Evolutionary conservation across 495 filamentous ascomycete genomes (phyloP), one percentile per base, ranked within the genome.

Genomic region (Choiromyces venosus): DNA sequence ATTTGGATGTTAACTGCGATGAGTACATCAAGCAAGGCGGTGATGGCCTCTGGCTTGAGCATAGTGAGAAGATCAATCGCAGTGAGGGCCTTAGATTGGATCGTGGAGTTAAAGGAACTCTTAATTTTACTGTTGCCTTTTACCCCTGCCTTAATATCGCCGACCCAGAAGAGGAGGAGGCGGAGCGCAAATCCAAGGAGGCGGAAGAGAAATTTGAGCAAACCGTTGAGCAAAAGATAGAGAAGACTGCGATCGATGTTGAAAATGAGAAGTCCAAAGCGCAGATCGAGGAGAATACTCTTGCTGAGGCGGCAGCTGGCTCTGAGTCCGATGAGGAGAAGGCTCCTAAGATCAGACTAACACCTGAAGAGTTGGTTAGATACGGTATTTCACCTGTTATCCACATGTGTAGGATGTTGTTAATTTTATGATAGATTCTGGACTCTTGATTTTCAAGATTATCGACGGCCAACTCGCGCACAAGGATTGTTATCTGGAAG

Each of bases 361-460:
- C 86, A 10, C 87, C 88, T 2, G 89, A 97, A 61, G 92, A 97
- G 76, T 85, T 99, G 38, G 76, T 89, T 44, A 89, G 91, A 79
- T 89, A 97, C 79, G 89, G 90, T 91, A 86, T 74, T 80, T 25
- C 8, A 4, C 38, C 46, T 66, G 37, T 75, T 65, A 61, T 36
- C 42, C 19, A 14, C 35, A 9, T 8, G 1, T 25, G 64, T 37
- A 66, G 52, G 66, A 19, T 33, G 39, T 68, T 46, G 68, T 73
- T 81, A 18, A 79, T 64, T 52, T 66, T 67, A 4, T 33, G 71
- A 40, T 71, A 90, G 93, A 97, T 82, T 94, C 93, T 68, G 95
- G 95, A 52, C 87, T 99, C 67, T 86, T 99, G 70, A 91, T 98
- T 65, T 98, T 98, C 88, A 93, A 93, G 80, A 87, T 99, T 72